Evolutionary conservation across 2,329 filamentous ascomycete species (phyloP).

Genomic region (Capronia americana): DNA sequence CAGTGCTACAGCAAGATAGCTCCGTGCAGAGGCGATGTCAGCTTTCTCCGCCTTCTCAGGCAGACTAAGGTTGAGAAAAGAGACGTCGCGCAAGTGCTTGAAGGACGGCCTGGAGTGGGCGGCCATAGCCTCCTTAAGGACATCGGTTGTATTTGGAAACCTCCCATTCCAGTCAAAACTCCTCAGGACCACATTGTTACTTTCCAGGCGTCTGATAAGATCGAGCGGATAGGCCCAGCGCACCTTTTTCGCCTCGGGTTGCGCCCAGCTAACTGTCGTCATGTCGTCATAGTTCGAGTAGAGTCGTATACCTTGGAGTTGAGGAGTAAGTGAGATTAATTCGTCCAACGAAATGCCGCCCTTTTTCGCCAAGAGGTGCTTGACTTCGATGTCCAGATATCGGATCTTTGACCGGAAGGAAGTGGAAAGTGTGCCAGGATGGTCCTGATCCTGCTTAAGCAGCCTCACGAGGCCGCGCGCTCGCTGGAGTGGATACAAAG

Average conservation of each 20-base stretch:
- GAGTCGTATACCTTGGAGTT: slow-evolving; percentile 72
- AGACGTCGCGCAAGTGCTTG: slow-evolving; percentile 44
- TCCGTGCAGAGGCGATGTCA: slow-evolving; percentile 24
- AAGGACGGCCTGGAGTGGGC: slow-evolving; percentile 67
- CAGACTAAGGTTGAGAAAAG: slow-evolving; percentile 47
- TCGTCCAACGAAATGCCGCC: slow-evolving; percentile 62
- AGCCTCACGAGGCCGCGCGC: slow-evolving; percentile 58
- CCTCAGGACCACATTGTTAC: slow-evolving; percentile 54
- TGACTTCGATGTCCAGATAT: slow-evolving; percentile 72
- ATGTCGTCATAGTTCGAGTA: slow-evolving; percentile 69
- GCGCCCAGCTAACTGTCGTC: slow-evolving; percentile 39
- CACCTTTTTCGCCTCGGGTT: slow-evolving; percentile 40
- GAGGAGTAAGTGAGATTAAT: slow-evolving; percentile 69
- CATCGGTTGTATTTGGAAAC: slow-evolving; percentile 48
- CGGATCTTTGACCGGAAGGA: slow-evolving; percentile 76
- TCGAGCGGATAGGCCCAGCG: slow-evolving; percentile 73
- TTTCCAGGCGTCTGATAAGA: slow-evolving; percentile 69
- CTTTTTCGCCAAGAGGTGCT: slow-evolving; percentile 60
- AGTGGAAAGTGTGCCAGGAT: slow-evolving; percentile 33
- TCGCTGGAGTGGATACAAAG: slow-evolving; percentile 62
- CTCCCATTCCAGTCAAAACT: slow-evolving; percentile 64
- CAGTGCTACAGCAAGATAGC: slow-evolving; percentile 47
- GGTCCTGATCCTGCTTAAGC: slow-evolving; percentile 60
- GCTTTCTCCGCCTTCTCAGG: slow-evolving; percentile 31
- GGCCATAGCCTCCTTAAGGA: slow-evolving; percentile 51